Evolutionary conservation across 129 eudicot species (phyloP).

Genomic region (Kitagawia praeruptora): DNA sequence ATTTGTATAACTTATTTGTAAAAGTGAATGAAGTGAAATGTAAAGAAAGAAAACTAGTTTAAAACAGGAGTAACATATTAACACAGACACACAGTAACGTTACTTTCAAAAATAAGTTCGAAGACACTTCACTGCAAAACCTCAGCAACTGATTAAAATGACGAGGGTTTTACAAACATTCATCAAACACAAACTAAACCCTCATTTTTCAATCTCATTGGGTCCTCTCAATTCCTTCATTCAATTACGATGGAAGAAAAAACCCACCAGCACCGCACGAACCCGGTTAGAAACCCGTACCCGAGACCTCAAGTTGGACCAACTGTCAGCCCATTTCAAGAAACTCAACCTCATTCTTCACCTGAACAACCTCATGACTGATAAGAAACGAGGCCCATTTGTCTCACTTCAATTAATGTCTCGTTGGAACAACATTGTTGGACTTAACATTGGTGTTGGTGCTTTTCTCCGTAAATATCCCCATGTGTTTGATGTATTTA

Average conservation of each 20-base stretch:
- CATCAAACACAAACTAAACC: constrained; percentile 9
- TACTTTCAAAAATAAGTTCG: not conserved
- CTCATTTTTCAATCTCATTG: constrained; percentile 15
- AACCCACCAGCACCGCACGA: constrained; percentile 56
- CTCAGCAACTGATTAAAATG: not conserved
- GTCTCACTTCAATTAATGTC: constrained; percentile 67
- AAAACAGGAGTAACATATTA: too few species aligned
- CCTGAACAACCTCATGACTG: constrained; percentile 46
- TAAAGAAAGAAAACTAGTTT: too few species aligned
- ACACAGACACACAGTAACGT: too few species aligned
- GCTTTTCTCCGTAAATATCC: constrained; percentile 61
- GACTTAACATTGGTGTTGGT: constrained; percentile 41
- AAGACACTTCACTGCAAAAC: not conserved
- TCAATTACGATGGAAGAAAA: constrained; percentile 66
- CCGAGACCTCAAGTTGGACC: constrained; percentile 64
- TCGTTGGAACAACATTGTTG: constrained; percentile 44
- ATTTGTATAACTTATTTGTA: too few species aligned
- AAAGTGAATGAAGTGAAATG: too few species aligned
- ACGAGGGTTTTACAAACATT: constrained; percentile 2
- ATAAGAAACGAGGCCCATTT: constrained; percentile 51
- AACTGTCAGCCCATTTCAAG: constrained; percentile 30
- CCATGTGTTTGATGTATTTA: constrained; percentile 72
- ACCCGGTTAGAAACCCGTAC: constrained; percentile 76
- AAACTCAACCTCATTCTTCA: constrained; percentile 46
- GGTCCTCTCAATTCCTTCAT: constrained; percentile 54